Evolutionary conservation across 1,139 yeast genomes (phyloP), one percentile per base, ranked within the genome.

Genomic region (Candida frijolesensis): DNA sequence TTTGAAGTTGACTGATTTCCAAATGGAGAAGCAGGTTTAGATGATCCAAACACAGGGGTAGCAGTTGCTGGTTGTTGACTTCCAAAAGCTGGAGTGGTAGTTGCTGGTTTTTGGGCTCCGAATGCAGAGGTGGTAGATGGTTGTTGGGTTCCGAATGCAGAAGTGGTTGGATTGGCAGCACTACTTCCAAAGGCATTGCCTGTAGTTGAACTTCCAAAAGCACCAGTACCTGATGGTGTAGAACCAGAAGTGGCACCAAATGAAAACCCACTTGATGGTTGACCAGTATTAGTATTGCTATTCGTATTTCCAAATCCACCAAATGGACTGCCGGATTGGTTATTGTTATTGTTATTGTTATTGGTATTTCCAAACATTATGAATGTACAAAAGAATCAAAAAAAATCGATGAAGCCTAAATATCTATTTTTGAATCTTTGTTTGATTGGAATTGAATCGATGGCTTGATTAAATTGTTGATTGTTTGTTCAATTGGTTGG

Each of bases 201-300:
- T 11, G 34, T 39, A 33, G 29, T 25, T 25, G 29, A 25, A 25
- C 39, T 30, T 30, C 53, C 57, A 44, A 63, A 63, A 18, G 42
- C 40, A 49, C 46, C 50, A 48, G 27, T 30, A 39, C 53, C 64
- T 11, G 54, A 59, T 8, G 67, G 61, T 46, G 61, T 65, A 9
- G 66, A 52, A 25, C 46, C 42, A 3, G 51, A 51, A 48, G 66
- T 52, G 16, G 45, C 39, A 3, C 53, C 53, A 48, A 53, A 46
- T 34, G 59, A 33, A 41, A 42, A 35, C 25, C 27, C 42, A 12
- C 42, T 27, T 27, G 34, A 29, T 27, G 7, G 48, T 22, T 43
- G 45, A 25, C 15, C 34, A 25, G n/a, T n/a, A 14, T 16, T 10
- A n/a, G 41, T 37, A 16, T 25, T 40, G 29, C 10, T 18, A 55